Base-by-base conservation (phyloP, 805 yeast genomes). In the Kluyveromyces dobzhanskii region DNA sequence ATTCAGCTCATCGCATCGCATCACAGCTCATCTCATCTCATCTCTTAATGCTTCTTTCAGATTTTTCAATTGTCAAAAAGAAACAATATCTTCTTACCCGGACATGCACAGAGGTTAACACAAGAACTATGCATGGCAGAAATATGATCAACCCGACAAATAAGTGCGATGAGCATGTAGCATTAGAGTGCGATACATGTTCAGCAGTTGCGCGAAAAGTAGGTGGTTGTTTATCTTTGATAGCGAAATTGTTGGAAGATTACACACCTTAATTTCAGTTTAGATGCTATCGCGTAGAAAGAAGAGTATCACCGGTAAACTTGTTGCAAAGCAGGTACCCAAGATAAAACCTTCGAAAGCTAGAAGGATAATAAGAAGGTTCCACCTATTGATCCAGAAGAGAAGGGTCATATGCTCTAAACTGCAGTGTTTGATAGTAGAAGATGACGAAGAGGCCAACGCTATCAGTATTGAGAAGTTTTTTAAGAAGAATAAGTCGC, bases 361-460 rank as follows among this genome's bases (percentile, higher is more conserved):
- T 0, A 66, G 95, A 35, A 78, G 74, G 50, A 67, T 88, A 16
- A 88, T 88, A 19, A 70, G 95, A 40, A 60, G 86, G 29, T 86
- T 76, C 47, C 97, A 87, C 57, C 71, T 76, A 2, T 64, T 88
- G 12, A 69, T 80, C 41, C 84, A 80, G 48, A 70, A 74, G 44
- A 69, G 71, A 44, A 58, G 66, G 14, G 44, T 63, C 2, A 59
- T 80, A 3, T 48, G 73, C 34, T 40, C 41, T 4, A 56, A 55
- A 37, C 57, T 72, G 9, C 43, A 40, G 2, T 19, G 53, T 44
- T 31, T 40, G 33, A 19, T 47, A 43, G 39, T 38, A 38, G 42
- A 44, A 16, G 32, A 50, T 26, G 41, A 47, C 5, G 44, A 44
- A 2, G 44, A 38, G 1, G 40, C 62, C 4, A 53, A 45, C 17